Percentiles rank a stretch among this genome's conserved stretches.
Evolutionary conservation across 768 basidiomycete species (phyloP).

Genomic region (Mycena indigotica): DNA sequence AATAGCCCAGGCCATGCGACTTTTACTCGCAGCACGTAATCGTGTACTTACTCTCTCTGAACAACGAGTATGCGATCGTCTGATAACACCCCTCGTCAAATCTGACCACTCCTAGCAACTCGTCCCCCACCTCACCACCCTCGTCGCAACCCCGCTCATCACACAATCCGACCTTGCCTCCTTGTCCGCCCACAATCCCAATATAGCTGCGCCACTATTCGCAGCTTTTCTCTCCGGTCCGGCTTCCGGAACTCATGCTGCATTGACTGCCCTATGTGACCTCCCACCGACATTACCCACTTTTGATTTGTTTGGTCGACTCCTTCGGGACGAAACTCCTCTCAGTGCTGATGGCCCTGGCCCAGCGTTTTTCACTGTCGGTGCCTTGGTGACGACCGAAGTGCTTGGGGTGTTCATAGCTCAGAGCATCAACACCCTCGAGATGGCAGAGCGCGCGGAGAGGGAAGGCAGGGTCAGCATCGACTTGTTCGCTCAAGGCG

Average conservation of each 20-base stretch:
- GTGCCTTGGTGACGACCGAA: constrained; percentile 64
- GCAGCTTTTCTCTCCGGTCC: constrained; percentile 54
- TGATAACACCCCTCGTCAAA: neutral
- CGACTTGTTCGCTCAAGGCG: constrained; percentile 71
- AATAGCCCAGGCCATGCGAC: constrained; percentile 64
- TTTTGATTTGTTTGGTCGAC: constrained; percentile 71
- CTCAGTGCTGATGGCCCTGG: constrained; percentile 42
- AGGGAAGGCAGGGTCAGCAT: constrained; percentile 68
- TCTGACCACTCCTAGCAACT: constrained; percentile 44
- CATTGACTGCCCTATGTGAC: constrained; percentile 43
- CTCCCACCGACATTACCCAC: constrained; percentile 74
- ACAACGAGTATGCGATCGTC: constrained; percentile 54
- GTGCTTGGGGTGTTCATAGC: constrained; percentile 74
- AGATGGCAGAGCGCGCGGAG: constrained; percentile 69
- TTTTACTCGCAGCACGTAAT: constrained; percentile 68
- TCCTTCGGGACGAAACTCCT: constrained; percentile 63
- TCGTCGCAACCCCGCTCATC: constrained; percentile 45
- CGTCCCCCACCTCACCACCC: constrained; percentile 59
- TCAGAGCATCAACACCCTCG: constrained; percentile 69
- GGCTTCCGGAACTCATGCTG: constrained; percentile 25
- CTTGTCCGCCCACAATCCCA: constrained; percentile 68
- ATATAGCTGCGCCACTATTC: constrained; percentile 68
- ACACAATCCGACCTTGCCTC: constrained; percentile 48
- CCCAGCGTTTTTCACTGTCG: constrained; percentile 51
- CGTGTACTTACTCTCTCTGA: constrained; percentile 76